Base-by-base conservation (phyloP, 2,329 filamentous ascomycete genomes). In the Xylaria sp. region DNA sequence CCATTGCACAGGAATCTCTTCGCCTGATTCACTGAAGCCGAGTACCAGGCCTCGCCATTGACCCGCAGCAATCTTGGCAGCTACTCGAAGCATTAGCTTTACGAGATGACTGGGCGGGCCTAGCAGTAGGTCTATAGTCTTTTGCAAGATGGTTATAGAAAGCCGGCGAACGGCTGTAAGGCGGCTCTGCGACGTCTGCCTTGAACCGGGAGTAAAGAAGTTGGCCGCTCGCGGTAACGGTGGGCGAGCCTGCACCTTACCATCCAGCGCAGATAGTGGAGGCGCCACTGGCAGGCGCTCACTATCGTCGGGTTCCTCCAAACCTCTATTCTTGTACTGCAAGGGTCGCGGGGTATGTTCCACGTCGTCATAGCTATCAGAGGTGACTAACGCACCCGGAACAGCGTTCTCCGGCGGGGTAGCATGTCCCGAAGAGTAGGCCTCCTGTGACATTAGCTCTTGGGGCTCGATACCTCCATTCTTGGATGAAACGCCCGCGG, bases 31-130 rank as follows among this genome's bases (percentile, higher is more conserved):
- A 39, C 84, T 84, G 62, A 84, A 81, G 12, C 87, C 87, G 60
- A 86, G 84, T 62, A 89, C 83, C 73, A 87, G 81, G 70, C 88
- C 91, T 76, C 87, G 83, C 90, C 87, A 89, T 81, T 88, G 85
- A 20, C 87, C 88, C 37, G 85, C 84, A 1, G 90, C 87, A 70
- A 97, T 93, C 70, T 88, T 90, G 0, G 92, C 90, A 0, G 94
- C 93, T 66, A 97, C 93, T 65, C 90, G 89, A 4, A 97, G 86
- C 85, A 97, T 94, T 50, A 97, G 84, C 31, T 89, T 85, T 44
- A 97, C 87, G 1, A 97, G 86, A 74, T 94, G 89, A 18, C 91
- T 88, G 0, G 94, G 94, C n/a, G 94, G 94, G 0, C 92, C 90
- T 15, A 97, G 82, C 3, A 97, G 86, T 37, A 96, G 86, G 61